Evolutionary conservation across 371 early-diverging fungal genomes (phyloP).

Genomic region (Mortierella polycephala): DNA sequence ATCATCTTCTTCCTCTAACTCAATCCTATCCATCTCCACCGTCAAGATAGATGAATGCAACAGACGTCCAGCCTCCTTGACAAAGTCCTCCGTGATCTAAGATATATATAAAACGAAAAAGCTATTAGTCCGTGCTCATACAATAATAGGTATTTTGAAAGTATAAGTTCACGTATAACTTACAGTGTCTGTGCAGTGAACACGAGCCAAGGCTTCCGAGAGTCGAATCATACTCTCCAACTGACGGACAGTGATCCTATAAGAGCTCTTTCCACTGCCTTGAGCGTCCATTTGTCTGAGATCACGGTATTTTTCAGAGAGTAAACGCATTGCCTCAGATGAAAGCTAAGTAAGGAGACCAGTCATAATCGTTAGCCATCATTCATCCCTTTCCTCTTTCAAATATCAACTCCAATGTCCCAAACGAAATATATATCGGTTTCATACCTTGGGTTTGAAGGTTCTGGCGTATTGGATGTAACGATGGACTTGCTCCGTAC

Average conservation of each 20-base stretch:
- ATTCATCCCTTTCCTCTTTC: no score
- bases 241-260: constrained; percentile 99
- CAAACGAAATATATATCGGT: not conserved
- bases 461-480: constrained; percentile 93
- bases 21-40: constrained; percentile 91
- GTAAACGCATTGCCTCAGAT: constrained; percentile 78
- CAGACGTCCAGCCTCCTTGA: constrained; percentile 92
- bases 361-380: not conserved
- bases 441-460: constrained; percentile 79
- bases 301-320: constrained; percentile 91
- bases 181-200: constrained; percentile 84
- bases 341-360: constrained; percentile 65
- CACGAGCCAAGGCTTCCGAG: constrained; percentile 97
- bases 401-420: not conserved
- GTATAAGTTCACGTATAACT: constrained; percentile 8
- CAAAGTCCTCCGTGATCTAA: constrained; percentile 77
- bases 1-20: constrained; percentile 68
- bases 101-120: no score
- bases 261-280: constrained; percentile 79
- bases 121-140: no score
- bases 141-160: constrained; percentile 27
- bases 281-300: constrained; percentile 92
- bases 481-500: constrained; percentile 82
- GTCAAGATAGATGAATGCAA: constrained; percentile 94
- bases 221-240: constrained; percentile 98